Evolutionary conservation across 179 eudicot genomes (phyloP), one percentile per base, ranked within the genome.

Genomic region (Beta lomatogona): DNA sequence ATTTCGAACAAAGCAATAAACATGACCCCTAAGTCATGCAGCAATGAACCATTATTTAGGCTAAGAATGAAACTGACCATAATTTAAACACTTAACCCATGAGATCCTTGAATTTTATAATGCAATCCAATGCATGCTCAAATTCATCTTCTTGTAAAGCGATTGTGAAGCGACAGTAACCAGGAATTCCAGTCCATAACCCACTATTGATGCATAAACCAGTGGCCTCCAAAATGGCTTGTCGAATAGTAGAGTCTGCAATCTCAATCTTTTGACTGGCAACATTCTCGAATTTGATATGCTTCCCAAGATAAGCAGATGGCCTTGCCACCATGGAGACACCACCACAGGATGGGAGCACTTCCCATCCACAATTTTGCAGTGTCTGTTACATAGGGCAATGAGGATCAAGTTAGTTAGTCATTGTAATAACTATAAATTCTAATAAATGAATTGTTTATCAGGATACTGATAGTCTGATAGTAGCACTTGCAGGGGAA

Each of bases 331-430:
- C 87, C 86, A 96, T 82, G 72, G 99, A 96, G 79, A 93, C 88
- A 54, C 99, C 99, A 14, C 89, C 94, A 41, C 65, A 81, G 44
- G 97, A 86, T 81, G 88, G 97, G 72, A 96, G 83, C 64, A 96
- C 98, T 52, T 92, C 93, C 98, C 99, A 96, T 64, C 99, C 98
- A 88, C 91, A 91, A n/a, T 82, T 90, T 86, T 91, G 94, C 9
- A 96, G 90, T 12, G 91, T 89, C 98, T 96, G 84, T 75, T 66
- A 67, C 70, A 86, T 70, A 79, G 11, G 22, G 76, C 57, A 9
- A 16, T 74, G 22, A 45, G 60, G 19, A 58, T 41, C 18, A 77
- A 16, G 31, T 53, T 78, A 10, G 53, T 6, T 52, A 28, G 61
- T 2, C 41, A 36, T 36, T 19, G 14, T 60, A 9, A n/a, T 11